phyloP scores from a whole-genome alignment of 1,284 basidiomycete genomes.

The Crepidotus sp. region DNA sequence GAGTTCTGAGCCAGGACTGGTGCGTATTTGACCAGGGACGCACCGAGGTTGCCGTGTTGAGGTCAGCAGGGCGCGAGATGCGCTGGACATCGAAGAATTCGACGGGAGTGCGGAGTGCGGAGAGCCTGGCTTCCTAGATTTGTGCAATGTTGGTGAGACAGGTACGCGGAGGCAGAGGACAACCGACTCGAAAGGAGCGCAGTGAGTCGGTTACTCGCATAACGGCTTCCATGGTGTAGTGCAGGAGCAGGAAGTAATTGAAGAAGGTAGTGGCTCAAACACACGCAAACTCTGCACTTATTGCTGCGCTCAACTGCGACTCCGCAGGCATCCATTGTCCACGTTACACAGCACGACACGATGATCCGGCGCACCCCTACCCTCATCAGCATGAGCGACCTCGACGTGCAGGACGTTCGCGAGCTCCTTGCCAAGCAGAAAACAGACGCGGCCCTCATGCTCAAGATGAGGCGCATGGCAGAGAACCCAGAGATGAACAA shows the following conservation, averaged over 20 bases:
- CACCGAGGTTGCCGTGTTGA: constrained; percentile 63
- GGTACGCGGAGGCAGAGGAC: neutral
- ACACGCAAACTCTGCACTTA: neutral
- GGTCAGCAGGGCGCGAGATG: constrained; percentile 71
- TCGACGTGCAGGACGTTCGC: constrained; percentile 67
- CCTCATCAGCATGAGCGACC: constrained; percentile 61
- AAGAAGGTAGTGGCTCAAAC: neutral
- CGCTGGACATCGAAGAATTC: constrained; percentile 91
- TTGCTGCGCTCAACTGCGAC: constrained; percentile 10
- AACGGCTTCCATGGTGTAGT: constrained; percentile 13
- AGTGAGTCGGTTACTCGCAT: constrained; percentile 15
- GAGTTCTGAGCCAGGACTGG: neutral
- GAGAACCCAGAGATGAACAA: constrained; percentile 33
- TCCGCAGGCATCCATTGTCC: constrained; percentile 10
- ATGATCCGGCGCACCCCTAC: constrained; percentile 75
- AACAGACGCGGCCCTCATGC: constrained; percentile 31
- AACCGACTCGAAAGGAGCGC: constrained; percentile 9
- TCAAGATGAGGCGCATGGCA: constrained; percentile 36
- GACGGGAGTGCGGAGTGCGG: constrained; percentile 66
- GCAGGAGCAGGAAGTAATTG: too few species aligned
- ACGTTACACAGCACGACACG: neutral
- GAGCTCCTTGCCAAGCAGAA: constrained; percentile 50
- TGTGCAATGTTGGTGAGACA: neutral
- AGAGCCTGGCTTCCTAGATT: constrained; percentile 77
- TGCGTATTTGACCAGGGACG: constrained; percentile 21